phyloP scores from a whole-genome alignment of 139 green algal species.

The Chlamydomonas eustigma region DNA sequence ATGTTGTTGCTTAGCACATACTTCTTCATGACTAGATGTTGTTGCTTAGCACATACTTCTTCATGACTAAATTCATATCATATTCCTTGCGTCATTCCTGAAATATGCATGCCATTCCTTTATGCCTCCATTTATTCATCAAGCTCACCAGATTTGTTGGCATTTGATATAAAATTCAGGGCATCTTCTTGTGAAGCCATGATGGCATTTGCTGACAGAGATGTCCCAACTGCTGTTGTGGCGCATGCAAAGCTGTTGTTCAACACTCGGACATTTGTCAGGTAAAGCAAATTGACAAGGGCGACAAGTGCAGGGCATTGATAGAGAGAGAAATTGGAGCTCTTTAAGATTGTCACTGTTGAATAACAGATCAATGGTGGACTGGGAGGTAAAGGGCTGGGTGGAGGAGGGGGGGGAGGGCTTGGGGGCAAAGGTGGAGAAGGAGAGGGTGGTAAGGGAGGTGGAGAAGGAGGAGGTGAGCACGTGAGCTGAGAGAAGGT shows the following conservation, averaged over 20 bases:
- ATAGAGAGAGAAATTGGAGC: neutral
- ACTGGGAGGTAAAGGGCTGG: neutral
- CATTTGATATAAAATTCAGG: neutral
- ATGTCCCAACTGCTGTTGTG: neutral
- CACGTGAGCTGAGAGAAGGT: neutral
- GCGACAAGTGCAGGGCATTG: neutral
- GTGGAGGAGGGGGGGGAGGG: conserved; percentile 4
- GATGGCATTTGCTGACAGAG: neutral
- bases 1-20: too few relatives aligned
- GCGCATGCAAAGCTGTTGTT: neutral
- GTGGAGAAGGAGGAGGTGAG: neutral
- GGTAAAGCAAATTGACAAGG: neutral
- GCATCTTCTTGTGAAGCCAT: neutral
- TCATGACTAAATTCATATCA: too few relatives aligned
- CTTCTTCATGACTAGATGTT: too few relatives aligned
- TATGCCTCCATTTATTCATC: too few relatives aligned
- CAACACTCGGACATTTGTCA: neutral
- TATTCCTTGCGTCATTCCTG: too few relatives aligned
- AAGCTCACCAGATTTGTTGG: neutral
- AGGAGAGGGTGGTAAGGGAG: neutral
- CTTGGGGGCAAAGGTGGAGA: neutral
- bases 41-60: too few relatives aligned
- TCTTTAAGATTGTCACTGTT: neutral
- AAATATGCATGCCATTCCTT: too few relatives aligned
- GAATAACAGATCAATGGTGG: neutral